A percentile compares a stretch with the other conserved stretches of the same genome.
phyloP scores from a whole-genome alignment of 306 rosid species.

The Acacia melanoxylon region DNA sequence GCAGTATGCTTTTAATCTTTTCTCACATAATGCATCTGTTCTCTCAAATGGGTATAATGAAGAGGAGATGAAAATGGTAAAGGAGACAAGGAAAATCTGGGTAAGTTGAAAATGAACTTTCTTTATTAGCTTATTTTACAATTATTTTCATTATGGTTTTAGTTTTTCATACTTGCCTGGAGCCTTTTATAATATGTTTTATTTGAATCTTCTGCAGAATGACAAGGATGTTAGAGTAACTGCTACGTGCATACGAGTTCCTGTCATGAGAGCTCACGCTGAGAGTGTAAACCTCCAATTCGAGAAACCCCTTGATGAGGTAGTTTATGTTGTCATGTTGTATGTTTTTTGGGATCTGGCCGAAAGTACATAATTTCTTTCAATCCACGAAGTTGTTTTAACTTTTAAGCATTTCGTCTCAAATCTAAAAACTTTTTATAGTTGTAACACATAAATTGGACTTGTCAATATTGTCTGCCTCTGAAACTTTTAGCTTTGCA shows the following conservation, averaged over 20 bases:
- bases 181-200: background rate
- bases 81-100: slow-evolving; percentile 97
- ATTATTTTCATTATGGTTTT: background rate
- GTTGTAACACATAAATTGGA: background rate
- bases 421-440: background rate
- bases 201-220: slow-evolving; percentile 51
- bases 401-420: background rate
- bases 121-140: background rate
- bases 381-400: background rate
- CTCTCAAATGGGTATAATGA: slow-evolving; percentile 92
- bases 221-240: slow-evolving; percentile 81
- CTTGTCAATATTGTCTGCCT: background rate
- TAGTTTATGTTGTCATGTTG: slow-evolving; percentile 32
- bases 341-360: background rate
- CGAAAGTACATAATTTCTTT: background rate
- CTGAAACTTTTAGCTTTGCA: background rate
- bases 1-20: slow-evolving; percentile 97
- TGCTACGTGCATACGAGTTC: slow-evolving; percentile 94
- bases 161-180: background rate
- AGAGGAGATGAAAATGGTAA: slow-evolving; percentile 98
- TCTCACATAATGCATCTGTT: slow-evolving; percentile 87
- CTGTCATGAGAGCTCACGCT: slow-evolving; percentile 98
- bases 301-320: slow-evolving; percentile 91
- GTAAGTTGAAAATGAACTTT: slow-evolving; percentile 39
- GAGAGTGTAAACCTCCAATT: slow-evolving; percentile 96